Conservation (phyloP, 805 yeast genomes). For the Metschnikowia cubensis region DNA sequence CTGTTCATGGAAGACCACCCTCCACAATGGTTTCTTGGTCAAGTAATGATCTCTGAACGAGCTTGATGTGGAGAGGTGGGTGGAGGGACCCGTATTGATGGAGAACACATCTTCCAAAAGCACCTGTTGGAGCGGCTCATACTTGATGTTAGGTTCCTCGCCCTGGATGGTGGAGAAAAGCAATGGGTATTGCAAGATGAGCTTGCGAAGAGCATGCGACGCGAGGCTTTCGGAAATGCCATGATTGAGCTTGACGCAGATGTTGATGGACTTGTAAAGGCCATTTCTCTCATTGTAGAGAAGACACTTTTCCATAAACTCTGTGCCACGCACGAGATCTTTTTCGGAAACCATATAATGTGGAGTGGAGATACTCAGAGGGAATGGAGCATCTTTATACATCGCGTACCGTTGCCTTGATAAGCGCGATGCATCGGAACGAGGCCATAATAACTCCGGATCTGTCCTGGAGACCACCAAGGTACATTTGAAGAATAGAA, state of each 20-base stretch:
- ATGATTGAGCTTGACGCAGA: slow-evolving; percentile 6
- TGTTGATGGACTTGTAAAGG: slow-evolving; percentile 9
- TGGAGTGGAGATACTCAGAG: no score
- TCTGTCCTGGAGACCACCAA: no score
- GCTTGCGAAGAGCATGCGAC: slow-evolving; percentile 7
- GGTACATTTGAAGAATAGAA: no score
- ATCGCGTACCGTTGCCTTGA: background rate
- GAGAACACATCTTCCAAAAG: slow-evolving; percentile 7
- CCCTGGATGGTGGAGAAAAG: slow-evolving; percentile 7
- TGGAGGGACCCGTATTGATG: background rate
- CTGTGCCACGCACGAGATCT: slow-evolving; percentile 8
- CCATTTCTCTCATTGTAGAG: slow-evolving; percentile 8
- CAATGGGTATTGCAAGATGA: slow-evolving; percentile 11
- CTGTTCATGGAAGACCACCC: slow-evolving; percentile 5
- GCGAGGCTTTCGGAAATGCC: slow-evolving; percentile 4
- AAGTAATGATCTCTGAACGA: slow-evolving; percentile 5
- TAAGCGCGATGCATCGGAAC: background rate
- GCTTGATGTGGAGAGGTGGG: background rate
- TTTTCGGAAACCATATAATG: background rate
- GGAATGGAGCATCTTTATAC: background rate
- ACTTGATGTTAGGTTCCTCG: slow-evolving; percentile 6
- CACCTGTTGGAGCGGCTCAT: slow-evolving; percentile 7
- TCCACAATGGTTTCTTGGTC: slow-evolving; percentile 6
- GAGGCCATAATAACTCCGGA: background rate
- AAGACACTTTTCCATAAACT: slow-evolving; percentile 7